Conservation (phyloP, 1,284 basidiomycete species). For the Tilletia setariae region DNA sequence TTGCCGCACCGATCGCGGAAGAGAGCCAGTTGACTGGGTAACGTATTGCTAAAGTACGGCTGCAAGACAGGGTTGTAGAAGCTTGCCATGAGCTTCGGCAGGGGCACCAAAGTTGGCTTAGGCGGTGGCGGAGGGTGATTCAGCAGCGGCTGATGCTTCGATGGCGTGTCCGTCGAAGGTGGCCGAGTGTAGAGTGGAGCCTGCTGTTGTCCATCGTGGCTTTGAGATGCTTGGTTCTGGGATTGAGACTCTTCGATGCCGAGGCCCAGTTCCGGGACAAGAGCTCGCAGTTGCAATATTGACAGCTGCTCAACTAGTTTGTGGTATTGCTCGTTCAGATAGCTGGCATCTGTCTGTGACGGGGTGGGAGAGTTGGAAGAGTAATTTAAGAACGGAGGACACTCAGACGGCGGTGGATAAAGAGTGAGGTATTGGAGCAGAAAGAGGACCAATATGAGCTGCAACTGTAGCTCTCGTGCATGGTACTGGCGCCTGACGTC, state of each 20-base stretch:
- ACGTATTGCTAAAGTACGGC: background rate
- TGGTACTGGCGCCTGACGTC: slow-evolving; percentile 2
- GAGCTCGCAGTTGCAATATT: background rate
- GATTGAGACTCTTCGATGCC: background rate
- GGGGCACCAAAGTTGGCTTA: background rate
- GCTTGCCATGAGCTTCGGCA: background rate
- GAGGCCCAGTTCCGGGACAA: background rate
- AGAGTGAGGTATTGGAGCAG: background rate
- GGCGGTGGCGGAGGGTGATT: background rate
- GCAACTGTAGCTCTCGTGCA: background rate
- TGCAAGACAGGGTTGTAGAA: slow-evolving; percentile 6
- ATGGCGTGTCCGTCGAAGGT: background rate
- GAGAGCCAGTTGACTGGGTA: background rate
- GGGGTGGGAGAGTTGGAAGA: background rate
- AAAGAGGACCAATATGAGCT: slow-evolving; percentile 2
- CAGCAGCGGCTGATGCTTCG: background rate
- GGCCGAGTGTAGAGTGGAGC: background rate
- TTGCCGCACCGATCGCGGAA: slow-evolving; percentile 9
- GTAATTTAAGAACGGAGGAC: background rate
- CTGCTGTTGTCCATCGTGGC: background rate
- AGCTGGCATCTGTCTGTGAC: background rate
- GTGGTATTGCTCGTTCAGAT: background rate
- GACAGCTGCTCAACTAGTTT: slow-evolving; percentile 4
- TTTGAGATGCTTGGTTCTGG: background rate
- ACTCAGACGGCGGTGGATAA: background rate